Conservation (phyloP, 305 asterid species). For the Fraxinus latifolia region DNA sequence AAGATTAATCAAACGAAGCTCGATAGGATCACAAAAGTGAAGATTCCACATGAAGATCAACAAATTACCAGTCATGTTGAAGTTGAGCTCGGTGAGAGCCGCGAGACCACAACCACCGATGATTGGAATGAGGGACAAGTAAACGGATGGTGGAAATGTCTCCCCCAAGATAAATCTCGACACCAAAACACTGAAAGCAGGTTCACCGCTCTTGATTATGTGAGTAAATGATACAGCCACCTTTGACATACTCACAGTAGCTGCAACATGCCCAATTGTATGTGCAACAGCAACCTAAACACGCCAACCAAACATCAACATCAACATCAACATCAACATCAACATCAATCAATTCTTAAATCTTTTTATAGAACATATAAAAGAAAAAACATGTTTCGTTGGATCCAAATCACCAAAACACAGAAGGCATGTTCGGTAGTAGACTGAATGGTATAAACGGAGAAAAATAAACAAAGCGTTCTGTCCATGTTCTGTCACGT, state of each 20-base stretch:
- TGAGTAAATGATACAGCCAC: conserved; percentile 95
- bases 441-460: no score
- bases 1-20: background rate
- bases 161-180: conserved; percentile 79
- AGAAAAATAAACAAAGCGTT: background rate
- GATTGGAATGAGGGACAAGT: conserved; percentile 76
- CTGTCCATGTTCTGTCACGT: background rate
- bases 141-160: conserved; percentile 63
- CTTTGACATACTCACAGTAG: conserved; percentile 92
- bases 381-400: no score
- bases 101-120: conserved; percentile 85
- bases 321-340: conserved; percentile 4
- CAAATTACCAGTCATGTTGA: conserved; percentile 79
- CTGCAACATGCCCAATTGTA: conserved; percentile 91
- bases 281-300: conserved; percentile 86
- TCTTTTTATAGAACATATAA: background rate
- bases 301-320: background rate
- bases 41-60: background rate
- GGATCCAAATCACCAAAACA: background rate
- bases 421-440: background rate
- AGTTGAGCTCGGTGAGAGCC: conserved; percentile 87
- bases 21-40: background rate
- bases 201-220: conserved; percentile 91
- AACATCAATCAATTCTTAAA: conserved; percentile 20
- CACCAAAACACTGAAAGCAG: conserved; percentile 87